Evolutionary conservation across 768 basidiomycete genomes (phyloP), one percentile per base, ranked within the genome.

Genomic region (Suillus placidus): DNA sequence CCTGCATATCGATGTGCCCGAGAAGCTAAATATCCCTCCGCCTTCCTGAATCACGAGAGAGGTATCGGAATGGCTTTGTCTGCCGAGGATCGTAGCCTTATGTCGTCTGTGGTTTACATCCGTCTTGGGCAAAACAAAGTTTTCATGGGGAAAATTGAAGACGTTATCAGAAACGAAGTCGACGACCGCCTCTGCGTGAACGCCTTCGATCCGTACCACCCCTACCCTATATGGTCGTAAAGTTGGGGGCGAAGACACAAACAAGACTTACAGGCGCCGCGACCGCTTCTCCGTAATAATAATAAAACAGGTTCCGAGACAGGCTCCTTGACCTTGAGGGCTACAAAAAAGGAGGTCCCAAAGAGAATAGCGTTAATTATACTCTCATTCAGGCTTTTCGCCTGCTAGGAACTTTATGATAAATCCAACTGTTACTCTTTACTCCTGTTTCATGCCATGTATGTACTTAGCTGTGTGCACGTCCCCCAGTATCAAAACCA

Each of bases 61-160:
- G 77, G 78, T 23, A 62, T 82, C 62, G 69, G 70, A 1, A 68
- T 66, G 4, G 69, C 69, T 30, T 76, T 85, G 69, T 77, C 83
- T 10, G 72, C 78, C 0, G 77, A 77, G 43, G 76, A 71, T 42
- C 78, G 81, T 30, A 77, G 71, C 23, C 52, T 78, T 67, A 73
- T 79, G 12, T 67, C 72, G 12, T 74, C 71, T 1, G 72, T 79
- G 5, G 68, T 85, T 37, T 77, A 76, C 51, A 72, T 73, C 3
- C 77, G 72, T 0, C 68, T 85, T 12, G 70, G 69, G 6, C 69
- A 73, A 42, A 76, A 80, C 76, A 76, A 77, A 7, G 43, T 37
- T 38, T 71, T 76, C 20, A 84, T 85, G 84, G 72, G 78, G 5
- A 43, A 62, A 26, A 74, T 86, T 42, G 79, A 84, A 57, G 64